phyloP scores from a whole-genome alignment of 371 early-diverging fungal genomes.

The Mortierella sp. region DNA sequence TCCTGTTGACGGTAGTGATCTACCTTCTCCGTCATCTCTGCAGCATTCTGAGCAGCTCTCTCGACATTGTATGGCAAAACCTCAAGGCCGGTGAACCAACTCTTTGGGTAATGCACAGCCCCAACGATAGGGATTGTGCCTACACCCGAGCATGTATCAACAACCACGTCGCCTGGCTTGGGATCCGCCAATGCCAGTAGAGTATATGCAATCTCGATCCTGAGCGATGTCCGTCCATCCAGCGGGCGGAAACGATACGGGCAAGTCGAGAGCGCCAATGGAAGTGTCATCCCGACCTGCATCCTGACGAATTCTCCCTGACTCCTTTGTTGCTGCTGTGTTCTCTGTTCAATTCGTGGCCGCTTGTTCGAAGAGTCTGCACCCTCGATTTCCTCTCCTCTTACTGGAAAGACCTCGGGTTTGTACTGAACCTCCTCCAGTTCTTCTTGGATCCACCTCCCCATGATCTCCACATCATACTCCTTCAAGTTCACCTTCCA shows the following conservation, averaged over 20 bases:
- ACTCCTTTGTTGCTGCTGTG: background rate
- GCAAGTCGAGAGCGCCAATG: slow-evolving; percentile 33
- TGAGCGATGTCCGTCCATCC: slow-evolving; percentile 46
- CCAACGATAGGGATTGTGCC: slow-evolving; percentile 52
- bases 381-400: background rate
- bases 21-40: slow-evolving; percentile 26
- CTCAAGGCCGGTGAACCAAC: slow-evolving; percentile 37
- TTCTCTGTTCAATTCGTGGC: background rate
- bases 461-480: slow-evolving; percentile 43
- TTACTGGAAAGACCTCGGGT: no score
- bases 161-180: slow-evolving; percentile 37
- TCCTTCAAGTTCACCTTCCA: slow-evolving; percentile 48
- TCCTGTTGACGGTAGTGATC: background rate
- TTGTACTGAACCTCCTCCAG: slow-evolving; percentile 14
- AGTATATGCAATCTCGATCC: slow-evolving; percentile 45
- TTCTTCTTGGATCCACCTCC: slow-evolving; percentile 33
- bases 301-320: slow-evolving; percentile 15
- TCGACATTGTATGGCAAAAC: slow-evolving; percentile 33
- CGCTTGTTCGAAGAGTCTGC: background rate
- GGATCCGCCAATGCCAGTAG: slow-evolving; percentile 35
- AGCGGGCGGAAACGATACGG: slow-evolving; percentile 50
- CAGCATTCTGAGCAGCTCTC: slow-evolving; percentile 33
- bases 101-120: slow-evolving; percentile 31
- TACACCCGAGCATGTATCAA: slow-evolving; percentile 46
- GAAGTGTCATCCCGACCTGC: slow-evolving; percentile 42